phyloP scores from a whole-genome alignment of 2,329 filamentous ascomycete species.

The Coccinonectria pachysandricola region DNA sequence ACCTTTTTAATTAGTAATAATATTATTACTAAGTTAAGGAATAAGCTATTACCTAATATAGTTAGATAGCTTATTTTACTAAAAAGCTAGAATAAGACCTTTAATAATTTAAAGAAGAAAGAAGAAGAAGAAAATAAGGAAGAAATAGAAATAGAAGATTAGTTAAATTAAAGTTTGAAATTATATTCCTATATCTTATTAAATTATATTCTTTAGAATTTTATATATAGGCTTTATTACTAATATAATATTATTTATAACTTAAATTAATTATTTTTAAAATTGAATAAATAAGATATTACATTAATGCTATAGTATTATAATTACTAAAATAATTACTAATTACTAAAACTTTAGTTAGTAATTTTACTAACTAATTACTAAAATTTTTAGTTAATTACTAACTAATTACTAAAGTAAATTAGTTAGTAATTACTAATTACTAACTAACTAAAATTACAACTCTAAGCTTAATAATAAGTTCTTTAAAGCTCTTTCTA shows the following conservation, averaged over 20 bases:
- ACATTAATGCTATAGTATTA: background rate
- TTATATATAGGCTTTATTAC: background rate
- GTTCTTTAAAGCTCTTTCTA: too few species aligned
- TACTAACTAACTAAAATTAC: background rate
- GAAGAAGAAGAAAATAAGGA: too few species aligned
- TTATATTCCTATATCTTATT: background rate
- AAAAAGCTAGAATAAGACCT: background rate
- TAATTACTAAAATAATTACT: too few species aligned
- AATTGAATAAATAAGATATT: background rate
- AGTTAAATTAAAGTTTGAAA: background rate
- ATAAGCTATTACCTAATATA: conserved; percentile 1
- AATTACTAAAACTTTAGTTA: too few species aligned
- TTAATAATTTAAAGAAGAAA: conserved; percentile 1
- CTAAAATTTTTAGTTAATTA: too few species aligned
- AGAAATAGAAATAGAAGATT: too few species aligned
- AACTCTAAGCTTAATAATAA: too few species aligned
- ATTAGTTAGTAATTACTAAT: background rate
- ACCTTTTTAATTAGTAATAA: too few species aligned
- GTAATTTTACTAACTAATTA: too few species aligned
- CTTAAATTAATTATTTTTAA: background rate
- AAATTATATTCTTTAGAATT: background rate
- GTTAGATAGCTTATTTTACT: background rate
- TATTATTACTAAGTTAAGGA: too few species aligned
- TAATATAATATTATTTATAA: background rate
- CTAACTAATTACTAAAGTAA: too few species aligned